Evolutionary conservation across 2,329 filamentous ascomycete species (phyloP), one percentile per base, ranked within the genome.

Genomic region (Nemania serpens): DNA sequence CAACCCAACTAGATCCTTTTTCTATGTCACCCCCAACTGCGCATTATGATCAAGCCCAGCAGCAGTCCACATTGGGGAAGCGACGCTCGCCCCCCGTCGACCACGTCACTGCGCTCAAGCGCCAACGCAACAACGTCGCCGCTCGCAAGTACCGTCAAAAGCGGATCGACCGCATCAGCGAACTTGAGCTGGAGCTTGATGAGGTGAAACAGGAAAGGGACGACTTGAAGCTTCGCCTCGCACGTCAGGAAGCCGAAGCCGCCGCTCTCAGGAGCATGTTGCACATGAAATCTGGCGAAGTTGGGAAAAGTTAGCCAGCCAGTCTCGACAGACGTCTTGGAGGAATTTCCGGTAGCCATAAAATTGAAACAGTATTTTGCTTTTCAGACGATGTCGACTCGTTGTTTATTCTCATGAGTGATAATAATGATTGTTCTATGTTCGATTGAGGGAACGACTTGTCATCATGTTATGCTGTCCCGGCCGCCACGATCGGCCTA

Each of bases 141-240:
- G 88, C 88, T 33, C 82, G 87, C 63, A 87, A 88, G 63, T 91
- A 90, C 71, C 85, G 88, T 25, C 88, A 91, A 72, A 89, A 88
- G 73, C 84, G 87, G 47, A 80, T 90, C 36, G 88, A 91, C 68
- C 85, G 87, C 63, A 84, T 90, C 73, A 76, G 75, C 25, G 82
- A 85, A 62, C 79, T 91, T 34, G 88, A 91, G 73, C 73, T 76
- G 9, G 81, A 84, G 18, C 76, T 91, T 43, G 81, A 81, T 48
- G 79, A 82, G 45, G 81, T 87, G 70, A 83, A 83, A 60, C 74
- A 79, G 49, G 88, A 91, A 70, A 77, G 87, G 17, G 88, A 91
- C 68, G 85, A 85, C 15, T 73, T 90, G 67, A 83, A 82, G 56
- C 75, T 90, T 55, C 81, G 83, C 62, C 81, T 90, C 61, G 87